Base-by-base conservation (phyloP, 495 filamentous ascomycete genomes). In the Penicillium chermesinum region DNA sequence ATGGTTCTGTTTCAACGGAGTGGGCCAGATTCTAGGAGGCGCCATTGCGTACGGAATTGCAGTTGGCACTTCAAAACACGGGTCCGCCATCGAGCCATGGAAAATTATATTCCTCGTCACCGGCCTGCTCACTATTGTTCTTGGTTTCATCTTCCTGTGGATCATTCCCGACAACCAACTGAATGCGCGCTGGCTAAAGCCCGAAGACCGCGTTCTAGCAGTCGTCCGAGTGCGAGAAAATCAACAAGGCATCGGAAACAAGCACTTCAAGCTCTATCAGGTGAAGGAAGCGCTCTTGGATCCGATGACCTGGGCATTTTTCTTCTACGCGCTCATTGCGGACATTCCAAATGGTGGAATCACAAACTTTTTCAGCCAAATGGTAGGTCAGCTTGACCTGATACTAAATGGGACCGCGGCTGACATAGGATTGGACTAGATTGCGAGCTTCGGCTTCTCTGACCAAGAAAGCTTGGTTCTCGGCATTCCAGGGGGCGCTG, bases 331-430 rank as follows among this genome's bases (percentile, higher is more conserved):
- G 1, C 59, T 82, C 15, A 69, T 82, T 40, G 75, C 72, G 6
- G 76, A 84, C 57, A 85, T 87, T 39, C 81, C 81, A 1, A 84
- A 85, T 52, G 80, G 83, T 16, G 85, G 84, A 10, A 74, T 89
- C 38, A 77, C 68, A 21, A 88, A 87, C 49, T 89, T 87, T 63
- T 88, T 88, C 66, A 82, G 72, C 41, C 83, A 86, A 61, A 30
- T 73, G 61, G 70, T 73, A 41, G 22, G 63, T 61, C 13, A 16
- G 10, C 9, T 20, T 47, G n/a, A 10, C 16, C 15, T 16, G 12
- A 25, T 59, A 67, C 0, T 81, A 78, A 14, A 2, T 13, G 2
- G 4, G 0, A 77, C 2, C 1, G 8, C 37, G 20, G 42, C 32
- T 45, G 18, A 45, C 10, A 13, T n/a, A 2, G 14, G 2, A 17